A percentile compares a stretch with the other conserved stretches of the same genome.
Evolutionary conservation across 768 basidiomycete genomes (phyloP).

Genomic region (Pisolithus microcarpus): DNA sequence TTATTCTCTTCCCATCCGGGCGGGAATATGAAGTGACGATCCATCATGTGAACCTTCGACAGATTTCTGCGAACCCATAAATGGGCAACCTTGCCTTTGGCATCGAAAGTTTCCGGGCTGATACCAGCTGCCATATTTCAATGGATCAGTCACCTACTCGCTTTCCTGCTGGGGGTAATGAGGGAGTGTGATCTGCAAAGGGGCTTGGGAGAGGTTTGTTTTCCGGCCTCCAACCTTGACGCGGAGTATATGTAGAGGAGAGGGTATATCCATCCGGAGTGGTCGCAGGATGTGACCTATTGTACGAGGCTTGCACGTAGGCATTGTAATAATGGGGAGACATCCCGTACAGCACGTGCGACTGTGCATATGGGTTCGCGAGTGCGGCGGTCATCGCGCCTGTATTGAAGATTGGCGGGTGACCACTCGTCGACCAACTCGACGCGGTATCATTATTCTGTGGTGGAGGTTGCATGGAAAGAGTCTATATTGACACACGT

Average conservation of each 20-base stretch:
- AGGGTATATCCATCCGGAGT: constrained; percentile 32
- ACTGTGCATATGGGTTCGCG: constrained; percentile 24
- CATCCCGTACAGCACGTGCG: constrained; percentile 21
- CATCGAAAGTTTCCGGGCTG: constrained; percentile 57
- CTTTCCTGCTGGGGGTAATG: constrained; percentile 1
- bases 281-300: constrained; percentile 12
- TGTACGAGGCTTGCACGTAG: constrained; percentile 32
- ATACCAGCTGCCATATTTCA: constrained; percentile 42
- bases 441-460: too few relatives aligned
- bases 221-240: not conserved
- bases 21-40: constrained; percentile 80
- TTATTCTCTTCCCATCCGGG: constrained; percentile 57
- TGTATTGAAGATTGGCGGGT: constrained; percentile 16
- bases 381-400: constrained; percentile 19
- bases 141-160: constrained; percentile 13
- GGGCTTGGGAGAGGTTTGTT: not conserved
- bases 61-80: constrained; percentile 60
- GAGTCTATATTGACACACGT: constrained; percentile 10
- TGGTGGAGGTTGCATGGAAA: not conserved
- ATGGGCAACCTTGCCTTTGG: constrained; percentile 56
- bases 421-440: not conserved
- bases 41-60: constrained; percentile 84
- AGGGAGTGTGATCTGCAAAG: constrained; percentile 2
- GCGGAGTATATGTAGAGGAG: constrained; percentile 33
- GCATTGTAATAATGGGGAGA: constrained; percentile 54